Conservation (phyloP, 116 monocot species). For the Thalassia testudinum region DNA sequence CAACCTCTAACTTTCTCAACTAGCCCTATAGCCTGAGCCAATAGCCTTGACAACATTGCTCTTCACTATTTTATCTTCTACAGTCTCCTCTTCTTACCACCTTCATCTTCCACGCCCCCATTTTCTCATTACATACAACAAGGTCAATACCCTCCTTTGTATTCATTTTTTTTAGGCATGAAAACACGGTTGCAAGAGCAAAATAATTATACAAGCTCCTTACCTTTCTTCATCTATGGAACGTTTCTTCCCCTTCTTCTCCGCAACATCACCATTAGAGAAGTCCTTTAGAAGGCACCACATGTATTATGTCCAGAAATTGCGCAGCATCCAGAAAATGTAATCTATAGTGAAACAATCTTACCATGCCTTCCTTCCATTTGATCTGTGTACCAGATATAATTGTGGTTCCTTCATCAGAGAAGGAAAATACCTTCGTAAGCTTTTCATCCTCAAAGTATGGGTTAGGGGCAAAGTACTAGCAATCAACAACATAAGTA, state of each 20-base stretch:
- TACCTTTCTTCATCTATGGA: slow-evolving; percentile 54
- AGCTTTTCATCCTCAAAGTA: slow-evolving; percentile 33
- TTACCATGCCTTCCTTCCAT: slow-evolving; percentile 38
- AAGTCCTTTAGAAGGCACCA: slow-evolving; percentile 13
- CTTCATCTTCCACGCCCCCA: too few relatives aligned
- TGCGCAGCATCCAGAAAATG: background rate
- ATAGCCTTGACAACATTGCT: too few relatives aligned
- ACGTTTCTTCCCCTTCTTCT: slow-evolving; percentile 48
- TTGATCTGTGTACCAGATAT: slow-evolving; percentile 25
- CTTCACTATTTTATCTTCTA: too few relatives aligned
- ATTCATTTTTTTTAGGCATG: too few relatives aligned
- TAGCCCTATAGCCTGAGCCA: too few relatives aligned
- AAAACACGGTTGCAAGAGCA: background rate
- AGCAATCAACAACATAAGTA: background rate
- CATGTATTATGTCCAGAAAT: background rate
- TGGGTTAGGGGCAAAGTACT: slow-evolving; percentile 34
- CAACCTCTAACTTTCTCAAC: too few relatives aligned
- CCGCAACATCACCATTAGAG: slow-evolving; percentile 33
- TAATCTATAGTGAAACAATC: background rate
- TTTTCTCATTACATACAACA: too few relatives aligned
- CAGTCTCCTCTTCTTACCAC: too few relatives aligned
- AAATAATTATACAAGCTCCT: background rate
- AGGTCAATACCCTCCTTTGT: too few relatives aligned
- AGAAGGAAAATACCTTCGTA: slow-evolving; percentile 22
- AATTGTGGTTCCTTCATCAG: slow-evolving; percentile 23